These are phyloP conservation scores for Scolecobasidium constrictum DNA, from an alignment of 2,329 filamentous ascomycete species.

Conservation along the genomic window DNA sequence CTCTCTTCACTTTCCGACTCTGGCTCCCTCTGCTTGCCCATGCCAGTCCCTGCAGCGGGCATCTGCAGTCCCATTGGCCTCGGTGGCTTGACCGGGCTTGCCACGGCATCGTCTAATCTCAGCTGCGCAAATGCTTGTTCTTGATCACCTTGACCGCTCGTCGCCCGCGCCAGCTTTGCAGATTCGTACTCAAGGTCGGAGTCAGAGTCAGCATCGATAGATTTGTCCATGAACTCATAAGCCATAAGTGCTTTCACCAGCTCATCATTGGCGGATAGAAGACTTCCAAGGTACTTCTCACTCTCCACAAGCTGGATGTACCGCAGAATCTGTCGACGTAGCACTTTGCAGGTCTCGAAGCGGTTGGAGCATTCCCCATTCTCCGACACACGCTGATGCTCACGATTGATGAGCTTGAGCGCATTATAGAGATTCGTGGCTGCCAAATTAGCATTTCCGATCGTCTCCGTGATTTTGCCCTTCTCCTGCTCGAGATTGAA, in stretches of 20 bases:
- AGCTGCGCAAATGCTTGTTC: constrained; percentile 34
- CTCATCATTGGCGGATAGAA: constrained; percentile 91
- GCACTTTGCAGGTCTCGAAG: constrained; percentile 78
- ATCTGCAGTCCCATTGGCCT: constrained; percentile 31
- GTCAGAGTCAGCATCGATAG: constrained; percentile 62
- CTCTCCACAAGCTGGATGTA: constrained; percentile 89
- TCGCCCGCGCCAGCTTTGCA: constrained; percentile 7
- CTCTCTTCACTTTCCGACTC: constrained; percentile 41
- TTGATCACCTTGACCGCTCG: constrained; percentile 9
- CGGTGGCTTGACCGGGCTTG: constrained; percentile 37
- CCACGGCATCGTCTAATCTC: constrained; percentile 22
- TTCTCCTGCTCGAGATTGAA: constrained; percentile 87
- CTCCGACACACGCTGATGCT: constrained; percentile 76
- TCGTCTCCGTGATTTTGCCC: constrained; percentile 73
- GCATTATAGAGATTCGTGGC: constrained; percentile 85
- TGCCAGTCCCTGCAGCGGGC: constrained; percentile 13
- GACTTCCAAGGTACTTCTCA: constrained; percentile 81
- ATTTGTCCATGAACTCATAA: constrained; percentile 85
- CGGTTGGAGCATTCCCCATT: constrained; percentile 63
- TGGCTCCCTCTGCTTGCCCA: constrained; percentile 33
- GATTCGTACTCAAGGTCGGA: constrained; percentile 39
- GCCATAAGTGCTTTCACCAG: constrained; percentile 89
- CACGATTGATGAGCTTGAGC: constrained; percentile 82
- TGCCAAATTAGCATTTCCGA: constrained; percentile 80
- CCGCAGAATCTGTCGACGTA: constrained; percentile 73